These are phyloP conservation scores for Prosopis cineraria DNA, from an alignment of 306 rosid genomes.

Conservation along the genomic window DNA sequence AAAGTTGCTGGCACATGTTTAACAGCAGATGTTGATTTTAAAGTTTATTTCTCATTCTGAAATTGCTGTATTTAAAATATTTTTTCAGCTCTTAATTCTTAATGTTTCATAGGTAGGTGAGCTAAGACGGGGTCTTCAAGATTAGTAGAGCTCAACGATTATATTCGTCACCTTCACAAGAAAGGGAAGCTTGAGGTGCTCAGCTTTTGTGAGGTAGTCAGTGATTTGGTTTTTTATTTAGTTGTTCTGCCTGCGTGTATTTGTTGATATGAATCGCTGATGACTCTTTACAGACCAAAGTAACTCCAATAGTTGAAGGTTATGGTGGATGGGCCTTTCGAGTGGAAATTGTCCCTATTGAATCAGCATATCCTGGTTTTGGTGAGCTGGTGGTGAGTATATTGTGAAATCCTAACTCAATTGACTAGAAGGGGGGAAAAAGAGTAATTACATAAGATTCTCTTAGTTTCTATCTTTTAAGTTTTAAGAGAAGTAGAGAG, in stretches of 20 bases:
- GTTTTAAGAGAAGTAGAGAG: neutral
- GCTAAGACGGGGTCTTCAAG: conserved; percentile 90
- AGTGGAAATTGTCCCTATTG: conserved; percentile 90
- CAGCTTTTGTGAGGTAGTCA: conserved; percentile 91
- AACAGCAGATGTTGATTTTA: conserved; percentile 14
- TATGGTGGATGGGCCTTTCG: conserved; percentile 99
- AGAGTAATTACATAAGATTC: neutral
- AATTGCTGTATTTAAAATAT: conserved; percentile 8
- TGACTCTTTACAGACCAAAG: conserved; percentile 78
- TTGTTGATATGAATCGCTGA: conserved; percentile 40
- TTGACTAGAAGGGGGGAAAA: conserved; percentile 14
- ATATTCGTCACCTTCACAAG: conserved; percentile 76
- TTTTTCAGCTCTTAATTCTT: conserved; percentile 29
- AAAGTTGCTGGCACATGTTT: conserved; percentile 3
- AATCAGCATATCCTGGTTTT: conserved; percentile 98
- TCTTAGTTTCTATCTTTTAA: neutral
- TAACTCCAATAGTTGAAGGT: conserved; percentile 92
- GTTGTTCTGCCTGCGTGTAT: conserved; percentile 24
- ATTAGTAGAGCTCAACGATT: conserved; percentile 85
- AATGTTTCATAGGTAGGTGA: conserved; percentile 77
- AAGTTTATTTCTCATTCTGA: conserved; percentile 12
- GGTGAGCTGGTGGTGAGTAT: no score
- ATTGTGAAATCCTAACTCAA: conserved; percentile 19
- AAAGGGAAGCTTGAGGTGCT: conserved; percentile 78
- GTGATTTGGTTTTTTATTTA: conserved; percentile 16